A percentile compares a stretch with the other conserved stretches of the same genome.
These are phyloP conservation scores for Aschersonia sp. DNA, from an alignment of 2,329 filamentous ascomycete species.

Conservation along the genomic window DNA sequence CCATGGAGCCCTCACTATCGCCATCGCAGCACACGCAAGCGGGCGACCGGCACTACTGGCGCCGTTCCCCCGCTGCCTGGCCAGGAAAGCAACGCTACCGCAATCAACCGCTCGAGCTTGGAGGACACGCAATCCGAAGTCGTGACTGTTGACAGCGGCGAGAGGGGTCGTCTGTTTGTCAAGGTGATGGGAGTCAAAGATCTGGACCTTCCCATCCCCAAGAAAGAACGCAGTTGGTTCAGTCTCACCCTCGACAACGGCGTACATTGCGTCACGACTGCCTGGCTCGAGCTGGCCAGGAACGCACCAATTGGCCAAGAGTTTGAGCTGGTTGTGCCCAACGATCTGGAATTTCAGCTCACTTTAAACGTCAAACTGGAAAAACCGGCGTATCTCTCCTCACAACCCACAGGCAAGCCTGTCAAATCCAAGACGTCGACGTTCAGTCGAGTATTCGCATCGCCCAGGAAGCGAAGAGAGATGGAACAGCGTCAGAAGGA, in stretches of 20 bases:
- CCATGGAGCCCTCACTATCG: conserved; percentile 82
- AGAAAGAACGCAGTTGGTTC: conserved; percentile 85
- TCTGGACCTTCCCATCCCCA: conserved; percentile 77
- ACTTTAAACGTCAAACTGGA: conserved; percentile 92
- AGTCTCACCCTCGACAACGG: conserved; percentile 96
- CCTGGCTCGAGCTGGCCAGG: conserved; percentile 83
- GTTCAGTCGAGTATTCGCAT: conserved; percentile 85
- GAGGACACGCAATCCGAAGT: conserved; percentile 45
- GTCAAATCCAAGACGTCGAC: conserved; percentile 65
- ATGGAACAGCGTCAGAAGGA: conserved; percentile 72
- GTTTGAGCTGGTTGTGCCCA: conserved; percentile 92
- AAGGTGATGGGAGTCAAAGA: conserved; percentile 99
- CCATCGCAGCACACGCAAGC: conserved; percentile 48
- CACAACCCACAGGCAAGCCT: conserved; percentile 42
- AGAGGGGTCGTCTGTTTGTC: conserved; percentile 84
- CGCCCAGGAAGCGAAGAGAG: conserved; percentile 93
- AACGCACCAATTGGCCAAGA: conserved; percentile 94
- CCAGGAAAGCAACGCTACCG: conserved; percentile 64
- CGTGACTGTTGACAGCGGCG: conserved; percentile 60
- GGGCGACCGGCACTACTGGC: conserved; percentile 28
- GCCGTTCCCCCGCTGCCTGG: conserved; percentile 74
- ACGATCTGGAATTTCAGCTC: conserved; percentile 96
- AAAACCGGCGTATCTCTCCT: conserved; percentile 50
- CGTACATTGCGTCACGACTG: conserved; percentile 91
- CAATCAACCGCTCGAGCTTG: conserved; percentile 53